A percentile compares a stretch with the other conserved stretches of the same genome.
Evolutionary conservation across 768 basidiomycete species (phyloP).

Genomic region (Naganishia kalamii): DNA sequence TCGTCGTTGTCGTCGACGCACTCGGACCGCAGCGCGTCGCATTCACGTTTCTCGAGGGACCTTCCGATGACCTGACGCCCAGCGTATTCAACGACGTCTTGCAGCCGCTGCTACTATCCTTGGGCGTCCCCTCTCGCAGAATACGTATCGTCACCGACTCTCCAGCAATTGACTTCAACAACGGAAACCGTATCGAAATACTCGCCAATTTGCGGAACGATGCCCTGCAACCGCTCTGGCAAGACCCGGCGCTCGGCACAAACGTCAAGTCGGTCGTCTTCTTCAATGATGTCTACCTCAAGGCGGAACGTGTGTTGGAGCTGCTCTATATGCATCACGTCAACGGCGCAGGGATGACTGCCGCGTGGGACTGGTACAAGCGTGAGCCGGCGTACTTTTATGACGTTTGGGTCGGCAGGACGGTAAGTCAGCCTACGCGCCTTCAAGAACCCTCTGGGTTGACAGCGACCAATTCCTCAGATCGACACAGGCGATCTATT

Average conservation of each 20-base stretch:
- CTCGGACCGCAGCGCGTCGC: conserved; percentile 32
- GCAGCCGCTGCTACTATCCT: conserved; percentile 26
- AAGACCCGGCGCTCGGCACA: conserved; percentile 20
- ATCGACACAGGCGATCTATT: conserved; percentile 41
- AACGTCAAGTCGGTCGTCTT: conserved; percentile 33
- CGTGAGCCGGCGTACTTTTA: conserved; percentile 41
- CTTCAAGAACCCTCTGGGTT: not conserved
- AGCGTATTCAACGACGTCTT: conserved; percentile 30
- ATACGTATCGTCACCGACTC: conserved; percentile 31
- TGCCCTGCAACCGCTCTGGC: conserved; percentile 39
- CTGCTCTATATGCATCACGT: conserved; percentile 40
- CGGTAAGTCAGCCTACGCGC: conserved; percentile 29
- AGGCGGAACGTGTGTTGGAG: conserved; percentile 38
- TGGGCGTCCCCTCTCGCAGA: conserved; percentile 32
- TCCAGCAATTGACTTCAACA: conserved; percentile 35
- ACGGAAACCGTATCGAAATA: conserved; percentile 39
- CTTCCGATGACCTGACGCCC: conserved; percentile 39
- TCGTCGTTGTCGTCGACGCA: conserved; percentile 31
- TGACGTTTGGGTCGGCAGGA: conserved; percentile 45
- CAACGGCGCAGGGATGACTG: conserved; percentile 36
- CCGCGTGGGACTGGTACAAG: conserved; percentile 44
- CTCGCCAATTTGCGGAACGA: conserved; percentile 39
- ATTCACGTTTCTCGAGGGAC: conserved; percentile 44
- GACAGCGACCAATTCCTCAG: conserved; percentile 3
- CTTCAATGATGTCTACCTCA: conserved; percentile 44